Evolutionary conservation across 305 asterid genomes (phyloP), one percentile per base, ranked within the genome.

Genomic region (Caryopteris hybrid): DNA sequence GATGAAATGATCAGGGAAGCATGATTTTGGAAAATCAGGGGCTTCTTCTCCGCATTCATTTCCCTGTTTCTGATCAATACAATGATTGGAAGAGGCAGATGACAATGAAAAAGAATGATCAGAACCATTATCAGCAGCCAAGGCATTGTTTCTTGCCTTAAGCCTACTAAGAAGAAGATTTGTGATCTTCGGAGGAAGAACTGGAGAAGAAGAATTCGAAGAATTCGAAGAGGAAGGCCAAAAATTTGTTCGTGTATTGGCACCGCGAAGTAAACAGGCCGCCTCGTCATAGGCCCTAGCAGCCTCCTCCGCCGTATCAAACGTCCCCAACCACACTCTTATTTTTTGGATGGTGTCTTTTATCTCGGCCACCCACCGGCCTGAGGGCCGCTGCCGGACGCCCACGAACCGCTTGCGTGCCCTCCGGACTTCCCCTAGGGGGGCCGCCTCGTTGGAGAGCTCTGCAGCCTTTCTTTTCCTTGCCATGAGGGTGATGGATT

Each of bases 291-390:
- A 87, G 20, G 89, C 88, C 66, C 85, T 61, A 13, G 94, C 94
- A 0, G 90, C 88, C 73, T n/a, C n/a, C n/a, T n/a, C n/a, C n/a
- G n/a, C n/a, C n/a, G n/a, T n/a, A n/a, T n/a, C n/a, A n/a, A n/a
- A 86, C 0, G 92, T 86, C 13, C 90, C 90, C 4, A 86, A 51
- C 93, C 93, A 86, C 56, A 86, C 84, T 64, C 90, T 79, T 46
- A 84, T 86, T 74, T 84, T 86, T 43, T 86, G 93, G 74, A 80
- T 84, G 9, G 89, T 86, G 64, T 86, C 92, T 54, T 86, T 86
- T 23, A 86, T 86, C 80, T 86, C 89, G 8, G 92, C 85, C 69
- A 87, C 94, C 94, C 94, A 87, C 54, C 88, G 82, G 1, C 94
- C 90, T 0, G 91, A 87, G 2, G 91, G 87, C 68, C 91, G 68